Base-by-base conservation (phyloP, 2,329 filamentous ascomycete genomes). In the Trichoderma citrinoviride region DNA sequence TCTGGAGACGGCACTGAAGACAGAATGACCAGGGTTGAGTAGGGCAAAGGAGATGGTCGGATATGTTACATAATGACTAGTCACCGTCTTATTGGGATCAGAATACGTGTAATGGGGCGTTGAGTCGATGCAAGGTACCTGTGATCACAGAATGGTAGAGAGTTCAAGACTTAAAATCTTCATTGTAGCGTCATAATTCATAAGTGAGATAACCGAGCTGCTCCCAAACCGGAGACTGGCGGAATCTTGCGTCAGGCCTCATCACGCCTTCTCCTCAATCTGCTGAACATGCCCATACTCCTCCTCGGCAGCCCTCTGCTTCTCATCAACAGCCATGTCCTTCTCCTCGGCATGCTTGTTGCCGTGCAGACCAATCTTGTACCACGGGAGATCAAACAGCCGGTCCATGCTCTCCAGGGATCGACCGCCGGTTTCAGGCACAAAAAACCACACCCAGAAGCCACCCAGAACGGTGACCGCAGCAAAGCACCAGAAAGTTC, bases 401-500 rank as follows among this genome's bases (percentile, higher is more conserved):
- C 82, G 80, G 72, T 93, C 89, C 84, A 93, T 91, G 68, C 81
- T 86, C 79, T 90, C 88, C 7, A 90, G 79, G 56, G 79, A 80
- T n/a, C 82, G 79, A 0, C 90, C 90, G 0, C 84, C 83, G 0
- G 89, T 91, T 80, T 93, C 90, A 0, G 90, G 90, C 1, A 93
- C 83, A 67, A 83, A 89, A 75, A 91, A 84, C 81, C 82, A 90
- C 3, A 90, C 90, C 88, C 89, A 93, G 3, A 83, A 37, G 3
- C 88, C 85, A 29, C 90, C 90, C 5, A 92, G 50, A 1, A 89
- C 68, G 0, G 90, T 93, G 10, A 93, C 82, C 3, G 82, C 85
- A 0, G 84, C 82, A 75, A 93, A 93, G 78, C 88, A 90, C 84
- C 89, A 88, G 79, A 93, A 93, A 0, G 90, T 93, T 0, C 91